Evolutionary conservation across 257 asterid genomes (phyloP), one percentile per base, ranked within the genome.

Genomic region (Salvia rosmarinus): DNA sequence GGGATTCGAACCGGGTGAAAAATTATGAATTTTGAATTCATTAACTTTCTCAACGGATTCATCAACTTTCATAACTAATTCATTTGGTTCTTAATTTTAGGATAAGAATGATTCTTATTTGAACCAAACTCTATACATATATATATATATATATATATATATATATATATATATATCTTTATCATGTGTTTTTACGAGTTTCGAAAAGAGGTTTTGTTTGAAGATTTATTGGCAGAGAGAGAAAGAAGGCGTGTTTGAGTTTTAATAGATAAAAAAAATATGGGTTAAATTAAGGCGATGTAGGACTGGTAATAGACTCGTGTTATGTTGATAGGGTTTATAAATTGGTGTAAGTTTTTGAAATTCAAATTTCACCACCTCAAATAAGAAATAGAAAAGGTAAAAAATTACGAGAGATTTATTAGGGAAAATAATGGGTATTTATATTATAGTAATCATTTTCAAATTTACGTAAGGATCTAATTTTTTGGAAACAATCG

Each of bases 191-290:
- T 42, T 73, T 62, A 21, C 65, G 57, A 9, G 21, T 76, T 72
- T 71, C 72, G 20, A 47, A 47, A 11, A 71, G 28, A 77, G 58
- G 30, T 12, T 62, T 66, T 70, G 62, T 52, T 67, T 72, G 49
- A 13, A 12, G 21, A 62, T 42, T 58, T 34, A 25, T 46, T 74
- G 46, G 84, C 60, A 72, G 55, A 64, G 20, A 19, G 60, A 50
- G 71, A 50, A 54, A n/a, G 44, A 42, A 42, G 32, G 4, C 49
- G 12, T 59, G 35, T 44, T 16, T 25, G 23, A 52, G 71, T 56
- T 83, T 77, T 64, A 23, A 30, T 34, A 44, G 52, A 49, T 39
- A 21, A 58, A 17, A 13, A 68, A 43, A 25, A 43, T 10, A 0
- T 21, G 23, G 67, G 16, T 9, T 50, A 40, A 49, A 62, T 14